Evolutionary conservation across 305 asterid genomes (phyloP).

Genomic region (Lippia alba): DNA sequence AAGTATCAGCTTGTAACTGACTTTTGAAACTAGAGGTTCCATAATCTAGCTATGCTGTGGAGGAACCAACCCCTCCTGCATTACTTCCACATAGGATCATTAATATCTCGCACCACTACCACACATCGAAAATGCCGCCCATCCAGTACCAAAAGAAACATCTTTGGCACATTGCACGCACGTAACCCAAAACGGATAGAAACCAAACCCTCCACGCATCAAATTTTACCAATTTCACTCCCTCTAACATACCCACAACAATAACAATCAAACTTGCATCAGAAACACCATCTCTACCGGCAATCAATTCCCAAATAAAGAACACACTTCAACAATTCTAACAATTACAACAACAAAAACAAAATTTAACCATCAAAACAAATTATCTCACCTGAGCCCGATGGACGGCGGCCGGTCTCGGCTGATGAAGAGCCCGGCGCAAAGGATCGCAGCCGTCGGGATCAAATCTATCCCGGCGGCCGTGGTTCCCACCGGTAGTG

Average conservation of each 20-base stretch:
- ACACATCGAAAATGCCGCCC: background rate
- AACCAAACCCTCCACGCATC: background rate
- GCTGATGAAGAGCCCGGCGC: slow-evolving; percentile 49
- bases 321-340: slow-evolving; percentile 5
- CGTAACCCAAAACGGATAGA: background rate
- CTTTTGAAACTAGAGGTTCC: too few relatives aligned
- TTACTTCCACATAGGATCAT: too few relatives aligned
- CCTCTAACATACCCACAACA: background rate
- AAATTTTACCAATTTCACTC: slow-evolving; percentile 8
- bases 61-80: too few relatives aligned
- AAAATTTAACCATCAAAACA: background rate
- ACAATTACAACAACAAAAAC: background rate
- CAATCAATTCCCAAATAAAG: background rate
- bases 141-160: slow-evolving; percentile 2
- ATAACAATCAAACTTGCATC: background rate
- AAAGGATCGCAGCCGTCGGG: slow-evolving; percentile 53
- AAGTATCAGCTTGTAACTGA: too few relatives aligned
- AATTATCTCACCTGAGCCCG: slow-evolving; percentile 47
- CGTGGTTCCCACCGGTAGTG: slow-evolving; percentile 34
- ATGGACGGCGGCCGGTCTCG: slow-evolving; percentile 39
- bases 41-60: too few relatives aligned
- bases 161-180: background rate
- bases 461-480: slow-evolving; percentile 60
- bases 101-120: too few relatives aligned
- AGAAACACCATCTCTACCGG: background rate